Evolutionary conservation across 1,139 yeast genomes (phyloP).

Genomic region (Arxiozyma telluris): DNA sequence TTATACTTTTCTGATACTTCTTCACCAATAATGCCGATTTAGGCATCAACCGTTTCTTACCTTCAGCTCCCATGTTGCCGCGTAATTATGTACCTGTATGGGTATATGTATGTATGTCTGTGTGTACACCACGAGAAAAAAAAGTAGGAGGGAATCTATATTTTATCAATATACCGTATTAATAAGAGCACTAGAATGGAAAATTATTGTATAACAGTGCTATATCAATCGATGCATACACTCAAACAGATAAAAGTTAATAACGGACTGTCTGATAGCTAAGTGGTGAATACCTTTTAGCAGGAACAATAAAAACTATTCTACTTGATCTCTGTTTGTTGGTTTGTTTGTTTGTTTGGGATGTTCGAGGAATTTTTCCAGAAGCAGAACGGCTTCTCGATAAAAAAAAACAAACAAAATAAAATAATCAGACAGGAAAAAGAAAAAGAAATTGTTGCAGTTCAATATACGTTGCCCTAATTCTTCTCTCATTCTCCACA

Average conservation of each 20-base stretch:
- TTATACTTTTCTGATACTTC: constrained; percentile 19
- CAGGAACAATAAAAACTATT: not conserved
- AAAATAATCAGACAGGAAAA: no score
- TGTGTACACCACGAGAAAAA: no score
- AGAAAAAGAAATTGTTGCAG: no score
- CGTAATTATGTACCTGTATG: no score
- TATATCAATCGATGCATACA: not conserved
- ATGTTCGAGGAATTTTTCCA: not conserved
- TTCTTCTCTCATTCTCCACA: no score
- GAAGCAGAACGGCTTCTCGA: not conserved
- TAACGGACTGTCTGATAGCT: not conserved
- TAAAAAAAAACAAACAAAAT: no score
- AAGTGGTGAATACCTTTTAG: not conserved
- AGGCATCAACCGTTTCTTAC: constrained; percentile 27
- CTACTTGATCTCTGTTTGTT: not conserved
- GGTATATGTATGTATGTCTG: no score
- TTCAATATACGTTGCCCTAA: no score
- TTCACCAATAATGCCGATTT: constrained; percentile 26
- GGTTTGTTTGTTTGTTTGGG: no score
- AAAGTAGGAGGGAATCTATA: no score
- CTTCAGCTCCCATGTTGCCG: constrained; percentile 5
- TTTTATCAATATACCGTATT: not conserved
- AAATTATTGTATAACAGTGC: no score
- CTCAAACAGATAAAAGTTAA: not conserved
- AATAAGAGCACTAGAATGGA: no score